Percentiles rank a stretch among this genome's conserved stretches.
Conservation (phyloP, 176 grass and related monocot genomes). For the maize (Zea mays) region DNA sequence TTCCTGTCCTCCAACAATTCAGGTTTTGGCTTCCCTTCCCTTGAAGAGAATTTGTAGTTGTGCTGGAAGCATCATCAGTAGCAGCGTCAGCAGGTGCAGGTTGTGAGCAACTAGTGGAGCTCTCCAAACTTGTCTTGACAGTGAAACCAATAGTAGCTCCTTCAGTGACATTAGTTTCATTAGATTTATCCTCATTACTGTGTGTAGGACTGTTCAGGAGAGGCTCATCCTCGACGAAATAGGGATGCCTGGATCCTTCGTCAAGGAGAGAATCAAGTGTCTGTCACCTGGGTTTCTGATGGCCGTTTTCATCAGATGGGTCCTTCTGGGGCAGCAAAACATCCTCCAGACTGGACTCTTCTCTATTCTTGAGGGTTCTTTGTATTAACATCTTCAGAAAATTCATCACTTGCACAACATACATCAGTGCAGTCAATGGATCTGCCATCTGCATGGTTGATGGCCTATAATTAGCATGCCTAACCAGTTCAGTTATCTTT, state of each 20-base stretch:
- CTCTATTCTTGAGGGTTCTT: slow-evolving; percentile 64
- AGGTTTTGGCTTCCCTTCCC: slow-evolving; percentile 44
- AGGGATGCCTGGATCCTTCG: slow-evolving; percentile 41
- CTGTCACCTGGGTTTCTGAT: slow-evolving; percentile 56
- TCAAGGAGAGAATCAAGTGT: slow-evolving; percentile 39
- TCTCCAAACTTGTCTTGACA: slow-evolving; percentile 32
- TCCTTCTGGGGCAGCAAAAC: slow-evolving; percentile 48
- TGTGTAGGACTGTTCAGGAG: slow-evolving; percentile 46
- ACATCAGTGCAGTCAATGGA: slow-evolving; percentile 78
- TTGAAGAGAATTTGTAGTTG: slow-evolving; percentile 39
- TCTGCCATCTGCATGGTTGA: slow-evolving; percentile 55
- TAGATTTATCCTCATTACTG: slow-evolving; percentile 31
- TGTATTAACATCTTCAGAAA: slow-evolving; percentile 76
- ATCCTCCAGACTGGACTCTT: slow-evolving; percentile 56
- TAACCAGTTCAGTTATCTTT: not conserved
- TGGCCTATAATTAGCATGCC: slow-evolving; percentile 12
- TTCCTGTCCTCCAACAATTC: slow-evolving; percentile 63
- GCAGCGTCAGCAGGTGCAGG: slow-evolving; percentile 26
- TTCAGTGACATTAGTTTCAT: slow-evolving; percentile 28
- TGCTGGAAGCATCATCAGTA: slow-evolving; percentile 40
- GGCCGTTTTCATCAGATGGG: slow-evolving; percentile 65
- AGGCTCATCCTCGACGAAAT: slow-evolving; percentile 54
- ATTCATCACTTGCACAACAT: slow-evolving; percentile 86
- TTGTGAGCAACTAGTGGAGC: slow-evolving; percentile 39
- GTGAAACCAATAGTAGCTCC: slow-evolving; percentile 16